Evolutionary conservation across 306 rosid species (phyloP).

Genomic region (Neltuma alba): DNA sequence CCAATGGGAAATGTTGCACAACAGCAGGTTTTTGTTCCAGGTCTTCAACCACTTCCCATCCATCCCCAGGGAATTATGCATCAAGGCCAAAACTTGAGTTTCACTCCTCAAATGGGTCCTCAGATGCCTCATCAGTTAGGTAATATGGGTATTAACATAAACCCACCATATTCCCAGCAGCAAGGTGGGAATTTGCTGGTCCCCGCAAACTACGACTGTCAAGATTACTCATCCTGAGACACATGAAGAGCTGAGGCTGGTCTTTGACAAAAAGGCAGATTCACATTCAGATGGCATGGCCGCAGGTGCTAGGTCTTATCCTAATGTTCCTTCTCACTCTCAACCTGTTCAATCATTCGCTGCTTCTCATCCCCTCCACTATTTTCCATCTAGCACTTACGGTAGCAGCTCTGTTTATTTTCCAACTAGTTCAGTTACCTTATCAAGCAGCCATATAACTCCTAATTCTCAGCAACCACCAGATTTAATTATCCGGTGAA

Average conservation of each 20-base stretch:
- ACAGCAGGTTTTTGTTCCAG: conserved; percentile 65
- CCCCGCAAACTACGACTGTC: conserved; percentile 70
- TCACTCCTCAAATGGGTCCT: conserved; percentile 65
- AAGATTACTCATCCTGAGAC: conserved; percentile 98
- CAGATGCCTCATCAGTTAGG: conserved; percentile 72
- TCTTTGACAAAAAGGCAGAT: conserved; percentile 78
- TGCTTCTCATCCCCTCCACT: conserved; percentile 54
- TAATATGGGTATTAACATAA: conserved; percentile 63
- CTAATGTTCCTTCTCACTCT: conserved; percentile 61
- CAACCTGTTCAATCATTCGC: conserved; percentile 66
- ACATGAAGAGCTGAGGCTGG: conserved; percentile 84
- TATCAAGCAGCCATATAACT: conserved; percentile 61
- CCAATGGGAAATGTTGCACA: conserved; percentile 74
- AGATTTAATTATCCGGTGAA: conserved; percentile 59
- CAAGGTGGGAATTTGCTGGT: conserved; percentile 72
- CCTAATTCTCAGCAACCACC: conserved; percentile 71
- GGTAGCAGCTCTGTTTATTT: conserved; percentile 47
- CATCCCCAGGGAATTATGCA: conserved; percentile 76
- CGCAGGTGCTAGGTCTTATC: conserved; percentile 63
- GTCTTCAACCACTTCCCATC: conserved; percentile 80
- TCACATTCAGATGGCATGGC: conserved; percentile 64
- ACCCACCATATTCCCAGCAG: conserved; percentile 69
- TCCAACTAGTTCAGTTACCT: conserved; percentile 57
- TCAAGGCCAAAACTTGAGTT: conserved; percentile 71
- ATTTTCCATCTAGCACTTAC: conserved; percentile 50